phyloP scores from a whole-genome alignment of 176 grass and related monocot genomes.

The Musa itinerans region DNA sequence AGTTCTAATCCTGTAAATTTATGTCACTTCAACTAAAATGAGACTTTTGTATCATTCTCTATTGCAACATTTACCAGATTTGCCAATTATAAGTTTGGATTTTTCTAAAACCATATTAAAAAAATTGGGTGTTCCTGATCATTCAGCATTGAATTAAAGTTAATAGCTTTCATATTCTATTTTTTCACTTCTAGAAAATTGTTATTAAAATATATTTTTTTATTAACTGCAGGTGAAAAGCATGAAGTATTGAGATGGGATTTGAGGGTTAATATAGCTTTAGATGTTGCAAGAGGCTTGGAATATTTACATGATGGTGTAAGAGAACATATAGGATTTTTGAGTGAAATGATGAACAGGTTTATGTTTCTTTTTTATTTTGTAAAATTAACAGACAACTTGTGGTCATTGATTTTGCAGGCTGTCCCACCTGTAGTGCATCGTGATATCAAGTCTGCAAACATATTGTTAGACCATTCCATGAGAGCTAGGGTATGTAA shows the following conservation, averaged over 20 bases:
- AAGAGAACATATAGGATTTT: slow-evolving; percentile 27
- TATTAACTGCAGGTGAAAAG: slow-evolving; percentile 49
- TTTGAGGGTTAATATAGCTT: slow-evolving; percentile 77
- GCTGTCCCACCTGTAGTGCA: slow-evolving; percentile 93
- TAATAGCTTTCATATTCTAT: too few species aligned
- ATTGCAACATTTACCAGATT: too few species aligned
- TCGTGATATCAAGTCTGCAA: slow-evolving; percentile 88
- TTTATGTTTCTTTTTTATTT: not conserved
- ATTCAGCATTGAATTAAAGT: too few species aligned
- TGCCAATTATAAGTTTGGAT: too few species aligned
- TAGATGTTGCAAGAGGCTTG: slow-evolving; percentile 93
- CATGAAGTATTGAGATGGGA: slow-evolving; percentile 54
- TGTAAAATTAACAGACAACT: not conserved
- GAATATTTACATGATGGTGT: slow-evolving; percentile 98
- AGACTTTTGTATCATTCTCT: too few species aligned
- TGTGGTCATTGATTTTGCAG: slow-evolving; percentile 3
- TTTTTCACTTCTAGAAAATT: too few species aligned
- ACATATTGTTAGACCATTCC: slow-evolving; percentile 85
- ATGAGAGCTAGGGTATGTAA: slow-evolving; percentile 86
- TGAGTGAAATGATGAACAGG: not conserved
- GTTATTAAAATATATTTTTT: not conserved
- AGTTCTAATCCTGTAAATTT: too few species aligned
- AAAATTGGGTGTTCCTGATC: too few species aligned
- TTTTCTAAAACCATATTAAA: too few species aligned
- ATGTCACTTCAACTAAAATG: too few species aligned